Base-by-base conservation (phyloP, 805 yeast species). In the Metschnikowia cerradonensis region DNA sequence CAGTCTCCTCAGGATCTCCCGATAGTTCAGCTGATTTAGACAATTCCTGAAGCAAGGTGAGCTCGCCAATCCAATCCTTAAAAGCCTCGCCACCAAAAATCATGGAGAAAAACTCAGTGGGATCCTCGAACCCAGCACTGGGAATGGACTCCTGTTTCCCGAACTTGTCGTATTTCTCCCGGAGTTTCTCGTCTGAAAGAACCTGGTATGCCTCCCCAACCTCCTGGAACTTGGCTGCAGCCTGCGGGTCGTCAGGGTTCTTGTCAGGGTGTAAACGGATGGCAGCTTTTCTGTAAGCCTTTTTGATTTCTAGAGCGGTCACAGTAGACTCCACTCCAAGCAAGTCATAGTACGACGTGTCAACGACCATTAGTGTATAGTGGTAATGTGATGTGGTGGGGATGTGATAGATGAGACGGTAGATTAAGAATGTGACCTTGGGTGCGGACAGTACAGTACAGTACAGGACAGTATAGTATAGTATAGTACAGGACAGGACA, bases 81-180 rank as follows among this genome's bases (percentile, higher is more conserved):
- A 91, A 90, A 1, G 94, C 95, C 50, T 87, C 96, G 45, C 97
- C 97, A 41, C 97, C 97, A 67, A 90, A 84, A 52, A 85, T 84
- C 71, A 77, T 77, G 3, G 84, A 75, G 64, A 84, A 85, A 59
- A 83, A 82, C 61, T 84, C 90, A 39, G 80, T 52, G 4, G 68
- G 68, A 64, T 86, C 92, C 58, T 83, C 89, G 60, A 84, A 84
- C 3, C 89, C 90, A 54, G 84, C 88, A 46, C 73, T 75, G 1
- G 88, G 86, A 31, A 84, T 80, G 14, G 86, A 84, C 54, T 81
- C 83, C 51, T 86, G 88, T 61, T 82, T 84, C 46, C 95, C 95
- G 58, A 69, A 83, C 66, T 83, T 84, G 62, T 88, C 92, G 63
- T 88, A 88, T 54, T 83, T 81, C 8, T 78, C 71, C 58, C 94